Percentiles rank a stretch among this genome's conserved stretches.
These are phyloP conservation scores for Chaetoceros muelleri DNA, from an alignment of 108 stramenopile species.

Conservation along the genomic window DNA sequence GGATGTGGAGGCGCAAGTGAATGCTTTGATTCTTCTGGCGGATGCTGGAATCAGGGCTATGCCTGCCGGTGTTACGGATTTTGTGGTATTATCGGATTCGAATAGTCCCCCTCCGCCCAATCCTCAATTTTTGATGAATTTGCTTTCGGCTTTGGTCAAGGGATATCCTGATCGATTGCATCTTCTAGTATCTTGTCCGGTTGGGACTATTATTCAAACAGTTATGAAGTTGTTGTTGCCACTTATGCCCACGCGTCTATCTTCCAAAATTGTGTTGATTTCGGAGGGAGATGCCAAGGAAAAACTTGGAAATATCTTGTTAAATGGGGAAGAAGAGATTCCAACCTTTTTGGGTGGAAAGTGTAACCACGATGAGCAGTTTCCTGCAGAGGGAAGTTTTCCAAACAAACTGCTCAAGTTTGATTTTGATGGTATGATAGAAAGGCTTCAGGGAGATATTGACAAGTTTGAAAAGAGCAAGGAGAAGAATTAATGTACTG, in stretches of 20 bases:
- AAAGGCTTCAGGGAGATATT: constrained; percentile 47
- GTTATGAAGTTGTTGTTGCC: constrained; percentile 82
- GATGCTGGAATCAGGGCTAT: constrained; percentile 73
- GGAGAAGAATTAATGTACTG: neutral
- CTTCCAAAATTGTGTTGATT: constrained; percentile 62
- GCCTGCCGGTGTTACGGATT: constrained; percentile 80
- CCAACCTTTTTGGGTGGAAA: constrained; percentile 76
- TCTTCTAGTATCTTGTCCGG: constrained; percentile 63
- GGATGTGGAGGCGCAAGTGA: constrained; percentile 80
- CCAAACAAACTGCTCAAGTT: constrained; percentile 38
- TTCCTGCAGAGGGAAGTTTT: constrained; percentile 44
- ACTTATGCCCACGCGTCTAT: constrained; percentile 75
- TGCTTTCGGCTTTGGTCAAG: constrained; percentile 72
- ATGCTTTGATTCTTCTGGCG: constrained; percentile 73
- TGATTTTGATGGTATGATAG: constrained; percentile 82
- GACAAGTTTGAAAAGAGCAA: constrained; percentile 25
- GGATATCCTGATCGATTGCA: constrained; percentile 83
- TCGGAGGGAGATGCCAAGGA: constrained; percentile 34
- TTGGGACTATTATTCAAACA: constrained; percentile 71
- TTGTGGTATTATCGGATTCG: constrained; percentile 74
- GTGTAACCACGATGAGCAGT: constrained; percentile 68
- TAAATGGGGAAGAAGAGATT: constrained; percentile 78
- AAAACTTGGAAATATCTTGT: constrained; percentile 47
- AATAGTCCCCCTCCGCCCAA: constrained; percentile 82
- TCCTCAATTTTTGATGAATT: constrained; percentile 73